These are phyloP conservation scores for Glebionis coronaria DNA, from an alignment of 129 eudicot genomes.

Conservation along the genomic window DNA sequence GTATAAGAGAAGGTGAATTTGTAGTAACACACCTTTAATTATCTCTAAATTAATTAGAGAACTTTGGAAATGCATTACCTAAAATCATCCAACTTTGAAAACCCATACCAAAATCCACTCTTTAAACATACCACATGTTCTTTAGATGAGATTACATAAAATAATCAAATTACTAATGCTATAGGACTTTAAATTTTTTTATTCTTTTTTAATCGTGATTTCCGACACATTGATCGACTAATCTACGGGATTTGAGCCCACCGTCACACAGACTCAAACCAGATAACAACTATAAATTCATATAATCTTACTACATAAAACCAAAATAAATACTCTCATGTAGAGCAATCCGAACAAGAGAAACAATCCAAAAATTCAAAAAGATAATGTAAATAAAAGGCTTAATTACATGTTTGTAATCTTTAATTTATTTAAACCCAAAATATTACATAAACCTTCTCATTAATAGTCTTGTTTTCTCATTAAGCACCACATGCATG, in stretches of 20 bases:
- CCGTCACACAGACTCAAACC: too few relatives aligned
- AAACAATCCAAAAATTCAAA: neutral
- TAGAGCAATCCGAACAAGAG: neutral
- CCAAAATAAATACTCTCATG: neutral
- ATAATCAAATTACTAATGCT: too few relatives aligned
- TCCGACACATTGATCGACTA: too few relatives aligned
- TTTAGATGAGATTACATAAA: neutral
- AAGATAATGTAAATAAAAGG: neutral
- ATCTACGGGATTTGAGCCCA: too few relatives aligned
- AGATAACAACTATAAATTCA: too few relatives aligned
- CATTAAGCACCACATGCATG: conserved; percentile 13
- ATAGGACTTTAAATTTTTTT: too few relatives aligned
- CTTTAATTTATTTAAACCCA: neutral
- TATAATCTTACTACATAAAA: too few relatives aligned
- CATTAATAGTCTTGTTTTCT: conserved; percentile 24
- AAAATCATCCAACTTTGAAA: neutral
- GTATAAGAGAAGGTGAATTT: too few relatives aligned
- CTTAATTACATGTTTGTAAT: neutral
- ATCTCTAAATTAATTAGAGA: neutral
- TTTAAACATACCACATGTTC: neutral
- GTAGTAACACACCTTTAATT: neutral
- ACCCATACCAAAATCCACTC: neutral
- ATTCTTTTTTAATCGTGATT: too few relatives aligned
- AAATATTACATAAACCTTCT: conserved; percentile 10
- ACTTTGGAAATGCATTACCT: neutral